Evolutionary conservation across 805 yeast species (phyloP).

Genomic region (Metschnikowia similis): DNA sequence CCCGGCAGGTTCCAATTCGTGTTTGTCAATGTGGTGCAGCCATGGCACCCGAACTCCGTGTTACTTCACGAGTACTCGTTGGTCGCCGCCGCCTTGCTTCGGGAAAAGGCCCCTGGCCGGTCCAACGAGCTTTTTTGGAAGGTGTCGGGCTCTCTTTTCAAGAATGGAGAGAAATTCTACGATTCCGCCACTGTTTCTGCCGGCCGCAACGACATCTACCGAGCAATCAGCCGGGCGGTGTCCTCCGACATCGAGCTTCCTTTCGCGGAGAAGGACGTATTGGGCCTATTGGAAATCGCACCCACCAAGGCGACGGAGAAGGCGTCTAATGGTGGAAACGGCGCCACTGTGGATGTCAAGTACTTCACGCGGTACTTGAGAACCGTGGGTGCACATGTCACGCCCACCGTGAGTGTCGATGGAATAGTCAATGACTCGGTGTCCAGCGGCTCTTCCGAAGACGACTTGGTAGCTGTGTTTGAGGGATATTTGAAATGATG

Average conservation of each 20-base stretch:
- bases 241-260: constrained; percentile 26
- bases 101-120: constrained; percentile 19
- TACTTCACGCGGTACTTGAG: constrained; percentile 70
- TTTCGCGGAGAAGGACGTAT: constrained; percentile 26
- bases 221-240: constrained; percentile 33
- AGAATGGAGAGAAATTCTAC: constrained; percentile 49
- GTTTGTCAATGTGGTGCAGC: constrained; percentile 75
- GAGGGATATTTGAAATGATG: constrained; percentile 15
- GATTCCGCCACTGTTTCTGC: constrained; percentile 56
- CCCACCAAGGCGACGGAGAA: constrained; percentile 19
- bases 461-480: constrained; percentile 39
- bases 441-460: constrained; percentile 58
- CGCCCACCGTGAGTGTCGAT: constrained; percentile 72
- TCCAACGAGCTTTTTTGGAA: constrained; percentile 37
- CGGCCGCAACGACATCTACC: constrained; percentile 54
- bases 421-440: constrained; percentile 58
- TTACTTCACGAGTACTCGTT: constrained; percentile 67
- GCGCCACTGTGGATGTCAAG: constrained; percentile 58
- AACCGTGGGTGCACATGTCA: constrained; percentile 77
- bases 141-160: constrained; percentile 53
- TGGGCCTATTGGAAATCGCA: constrained; percentile 36
- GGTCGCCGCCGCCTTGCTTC: constrained; percentile 65
- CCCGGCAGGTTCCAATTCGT: constrained; percentile 55
- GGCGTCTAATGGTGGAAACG: constrained; percentile 53
- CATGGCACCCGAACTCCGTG: constrained; percentile 82